Percentiles rank a stretch among this genome's conserved stretches.
Conservation (phyloP, 2,329 filamentous ascomycete genomes). For the Penicillium freii region DNA sequence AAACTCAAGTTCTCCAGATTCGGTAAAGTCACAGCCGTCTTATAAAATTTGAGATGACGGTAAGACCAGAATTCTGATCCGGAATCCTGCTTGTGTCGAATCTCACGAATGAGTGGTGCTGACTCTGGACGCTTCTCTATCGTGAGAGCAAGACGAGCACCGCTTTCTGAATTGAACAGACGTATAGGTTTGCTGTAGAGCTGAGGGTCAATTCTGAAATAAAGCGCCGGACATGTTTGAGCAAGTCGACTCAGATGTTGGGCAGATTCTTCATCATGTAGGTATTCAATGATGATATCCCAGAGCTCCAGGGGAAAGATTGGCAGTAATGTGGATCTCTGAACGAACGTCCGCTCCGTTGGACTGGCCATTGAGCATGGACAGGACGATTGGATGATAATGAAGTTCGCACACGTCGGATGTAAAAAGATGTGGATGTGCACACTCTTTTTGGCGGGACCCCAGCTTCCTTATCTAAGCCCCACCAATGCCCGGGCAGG, state of each 20-base stretch:
- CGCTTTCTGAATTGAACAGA: conserved; percentile 3
- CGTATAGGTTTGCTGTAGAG: background rate
- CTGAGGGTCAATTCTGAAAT: background rate
- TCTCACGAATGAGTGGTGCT: background rate
- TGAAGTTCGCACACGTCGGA: background rate
- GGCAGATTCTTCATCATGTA: background rate
- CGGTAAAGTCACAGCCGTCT: background rate
- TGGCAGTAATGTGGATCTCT: background rate
- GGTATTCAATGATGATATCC: conserved; percentile 7
- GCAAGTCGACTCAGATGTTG: conserved; percentile 6
- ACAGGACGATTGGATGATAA: background rate
- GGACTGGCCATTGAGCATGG: background rate
- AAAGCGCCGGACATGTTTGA: background rate
- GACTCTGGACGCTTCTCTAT: conserved; percentile 3
- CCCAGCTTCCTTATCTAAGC: conserved; percentile 6
- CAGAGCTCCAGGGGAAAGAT: conserved; percentile 6
- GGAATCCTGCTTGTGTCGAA: conserved; percentile 4
- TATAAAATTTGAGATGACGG: background rate
- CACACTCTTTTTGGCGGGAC: background rate
- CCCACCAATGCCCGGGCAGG: background rate
- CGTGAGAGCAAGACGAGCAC: conserved; percentile 6
- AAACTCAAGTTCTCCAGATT: conserved; percentile 1
- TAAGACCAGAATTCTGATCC: background rate
- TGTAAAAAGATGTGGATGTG: background rate
- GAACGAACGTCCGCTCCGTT: background rate